Base-by-base conservation (phyloP, 257 asterid genomes). In the Knoxia roxburghii region DNA sequence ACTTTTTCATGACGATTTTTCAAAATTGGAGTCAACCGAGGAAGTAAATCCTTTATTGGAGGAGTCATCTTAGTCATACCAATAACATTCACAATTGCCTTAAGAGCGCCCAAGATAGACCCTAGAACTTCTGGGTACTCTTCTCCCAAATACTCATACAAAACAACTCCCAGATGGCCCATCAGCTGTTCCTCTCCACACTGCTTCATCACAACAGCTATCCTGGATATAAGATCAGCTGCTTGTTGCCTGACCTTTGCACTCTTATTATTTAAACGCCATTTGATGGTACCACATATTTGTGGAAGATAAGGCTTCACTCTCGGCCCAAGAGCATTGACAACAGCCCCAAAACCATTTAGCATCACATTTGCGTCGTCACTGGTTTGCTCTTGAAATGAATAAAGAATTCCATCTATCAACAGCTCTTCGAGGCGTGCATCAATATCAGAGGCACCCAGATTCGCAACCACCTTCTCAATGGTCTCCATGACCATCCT, bases 11-110 rank as follows among this genome's bases (percentile, higher is more conserved):
- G 97, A 37, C 96, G 97, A 68, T 90, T 90, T 81, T 90, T 90
- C 86, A 90, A 81, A 59, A 90, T 90, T 0, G 97, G 97, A 64
- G 95, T 88, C 54, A 90, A 77, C n/a, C 97, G 90, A 65, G 97
- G 97, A 79, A 90, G 96, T 72, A 90, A 72, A 56, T 90, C 97
- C 79, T 90, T 90, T 65, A 90, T 90, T 12, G 96, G 97, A 30
- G 95, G 97, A 27, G 96, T 90, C 97, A 90, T 90, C 63, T 90
- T 90, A 53, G 96, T 88, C 97, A 90, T 88, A 71, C 97, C 97
- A 55, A 88, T 90, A 54, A 90, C 96, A 71, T 90, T 90, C 73
- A 90, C 97, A 59, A 90, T 90, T 7, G 97, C 93, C 81, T 90
- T 84, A 27, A 90, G 91, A 20, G 95, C 96, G 13, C 96, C 97